Evolutionary conservation across 2,329 filamentous ascomycete species (phyloP).

Genomic region (Calycina marina): DNA sequence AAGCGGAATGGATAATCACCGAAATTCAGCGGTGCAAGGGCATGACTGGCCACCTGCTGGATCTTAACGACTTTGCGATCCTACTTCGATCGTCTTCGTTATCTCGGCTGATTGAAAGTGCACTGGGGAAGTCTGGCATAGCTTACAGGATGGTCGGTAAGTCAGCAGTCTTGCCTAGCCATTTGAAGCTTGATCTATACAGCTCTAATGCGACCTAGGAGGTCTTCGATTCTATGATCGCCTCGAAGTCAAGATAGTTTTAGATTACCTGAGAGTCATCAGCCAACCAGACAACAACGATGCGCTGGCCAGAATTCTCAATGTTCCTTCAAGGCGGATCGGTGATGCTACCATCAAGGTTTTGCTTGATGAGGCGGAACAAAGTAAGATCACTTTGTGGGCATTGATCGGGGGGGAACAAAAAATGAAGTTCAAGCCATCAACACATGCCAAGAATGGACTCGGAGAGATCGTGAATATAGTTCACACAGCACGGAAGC

Average conservation of each 20-base stretch:
- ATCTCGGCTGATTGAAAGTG: conserved; percentile 74
- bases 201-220: too few relatives aligned
- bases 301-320: conserved; percentile 69
- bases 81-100: conserved; percentile 72
- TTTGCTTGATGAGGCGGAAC: conserved; percentile 64
- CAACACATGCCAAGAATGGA: conserved; percentile 38
- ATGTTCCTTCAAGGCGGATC: conserved; percentile 66
- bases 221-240: conserved; percentile 87
- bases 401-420: conserved; percentile 46
- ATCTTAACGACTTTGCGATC: conserved; percentile 67
- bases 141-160: conserved; percentile 80
- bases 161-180: conserved; percentile 11
- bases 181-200: conserved; percentile 3
- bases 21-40: conserved; percentile 61
- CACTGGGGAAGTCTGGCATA: conserved; percentile 65
- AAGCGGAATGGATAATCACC: conserved; percentile 78
- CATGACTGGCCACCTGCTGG: conserved; percentile 60
- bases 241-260: conserved; percentile 68
- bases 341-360: conserved; percentile 65
- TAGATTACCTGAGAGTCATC: conserved; percentile 81
- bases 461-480: conserved; percentile 43
- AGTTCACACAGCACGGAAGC: conserved; percentile 40
- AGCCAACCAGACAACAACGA: conserved; percentile 80
- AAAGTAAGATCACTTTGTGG: conserved; percentile 59
- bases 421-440: conserved; percentile 39